These are phyloP conservation scores for Alternaria sp. DNA, from an alignment of 2,329 filamentous ascomycete genomes.

Conservation along the genomic window DNA sequence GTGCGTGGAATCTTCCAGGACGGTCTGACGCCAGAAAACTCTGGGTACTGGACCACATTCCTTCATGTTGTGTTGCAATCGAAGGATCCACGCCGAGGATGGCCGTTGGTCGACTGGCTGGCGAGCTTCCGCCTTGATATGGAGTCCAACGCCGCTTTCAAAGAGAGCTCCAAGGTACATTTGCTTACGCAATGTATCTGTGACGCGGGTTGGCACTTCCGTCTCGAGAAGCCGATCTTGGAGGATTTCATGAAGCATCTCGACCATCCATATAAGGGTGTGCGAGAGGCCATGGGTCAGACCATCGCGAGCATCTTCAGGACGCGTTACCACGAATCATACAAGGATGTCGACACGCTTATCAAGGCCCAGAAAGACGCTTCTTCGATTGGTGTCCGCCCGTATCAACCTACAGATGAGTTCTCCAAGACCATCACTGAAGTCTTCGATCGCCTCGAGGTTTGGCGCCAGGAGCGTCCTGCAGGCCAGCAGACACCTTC, in stretches of 20 bases:
- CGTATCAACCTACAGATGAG: slow-evolving; percentile 80
- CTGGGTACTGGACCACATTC: slow-evolving; percentile 93
- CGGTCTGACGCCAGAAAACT: slow-evolving; percentile 91
- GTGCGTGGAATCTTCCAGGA: slow-evolving; percentile 88
- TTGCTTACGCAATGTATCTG: slow-evolving; percentile 87
- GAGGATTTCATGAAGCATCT: slow-evolving; percentile 90
- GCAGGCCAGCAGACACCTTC: slow-evolving; percentile 93
- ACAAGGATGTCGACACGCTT: slow-evolving; percentile 78
- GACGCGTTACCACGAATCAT: slow-evolving; percentile 93
- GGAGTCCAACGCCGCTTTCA: slow-evolving; percentile 95
- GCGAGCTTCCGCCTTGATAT: slow-evolving; percentile 90
- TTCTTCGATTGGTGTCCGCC: slow-evolving; percentile 84
- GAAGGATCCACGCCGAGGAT: slow-evolving; percentile 87
- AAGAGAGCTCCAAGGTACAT: slow-evolving; percentile 96
- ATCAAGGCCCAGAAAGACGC: slow-evolving; percentile 79
- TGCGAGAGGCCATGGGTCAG: slow-evolving; percentile 91
- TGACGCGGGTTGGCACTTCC: slow-evolving; percentile 96
- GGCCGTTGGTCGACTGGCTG: slow-evolving; percentile 85
- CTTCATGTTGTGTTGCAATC: slow-evolving; percentile 87
- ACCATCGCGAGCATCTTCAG: slow-evolving; percentile 89
- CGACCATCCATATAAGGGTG: slow-evolving; percentile 97
- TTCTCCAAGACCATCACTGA: slow-evolving; percentile 76
- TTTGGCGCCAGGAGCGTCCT: slow-evolving; percentile 84
- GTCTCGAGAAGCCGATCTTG: slow-evolving; percentile 84
- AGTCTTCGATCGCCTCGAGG: slow-evolving; percentile 81